Evolutionary conservation across 768 basidiomycete species (phyloP), one percentile per base, ranked within the genome.

Genomic region (Mycena amicta): DNA sequence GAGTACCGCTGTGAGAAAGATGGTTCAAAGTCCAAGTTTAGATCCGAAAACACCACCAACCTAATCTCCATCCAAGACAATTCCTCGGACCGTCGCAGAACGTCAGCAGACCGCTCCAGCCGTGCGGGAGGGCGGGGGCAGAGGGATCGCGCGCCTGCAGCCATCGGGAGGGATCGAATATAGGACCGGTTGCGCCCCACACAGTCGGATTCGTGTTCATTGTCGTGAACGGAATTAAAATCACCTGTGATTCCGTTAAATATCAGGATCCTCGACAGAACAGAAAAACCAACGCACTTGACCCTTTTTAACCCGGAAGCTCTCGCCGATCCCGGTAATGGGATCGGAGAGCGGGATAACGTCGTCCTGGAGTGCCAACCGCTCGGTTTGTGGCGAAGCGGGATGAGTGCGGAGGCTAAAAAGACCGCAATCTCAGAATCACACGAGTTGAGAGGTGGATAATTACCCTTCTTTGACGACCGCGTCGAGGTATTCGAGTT

Each of bases 11-110:
- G 33, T 16, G 15, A 26, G 4, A 31, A 26, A n/a, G n/a, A n/a
- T n/a, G n/a, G n/a, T n/a, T n/a, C n/a, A n/a, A n/a, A n/a, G n/a
- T n/a, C n/a, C n/a, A n/a, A n/a, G n/a, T n/a, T n/a, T n/a, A n/a
- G n/a, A n/a, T n/a, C n/a, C n/a, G n/a, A n/a, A n/a, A n/a, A n/a
- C n/a, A n/a, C n/a, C 5, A 61, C 68, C 18, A 30, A 71, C 70
- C 72, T 40, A 78, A 66, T 6, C 76, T 67, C 67, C 71, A 77
- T 22, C 78, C 78, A 56, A 78, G 65, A 64, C 78, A 79, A 50
- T 71, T 75, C 22, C 78, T 60, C 13, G 77, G 77, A 3, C 79
- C 79, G 58, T 78, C 78, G 56, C 70, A 70, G 67, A 80, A 80
- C 28, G 78, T 68, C 15, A 72, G 62, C 13, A 76, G 59, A 16